Evolutionary conservation across 2,329 filamentous ascomycete species (phyloP).

Genomic region (Microdochium trichocladiopsis): DNA sequence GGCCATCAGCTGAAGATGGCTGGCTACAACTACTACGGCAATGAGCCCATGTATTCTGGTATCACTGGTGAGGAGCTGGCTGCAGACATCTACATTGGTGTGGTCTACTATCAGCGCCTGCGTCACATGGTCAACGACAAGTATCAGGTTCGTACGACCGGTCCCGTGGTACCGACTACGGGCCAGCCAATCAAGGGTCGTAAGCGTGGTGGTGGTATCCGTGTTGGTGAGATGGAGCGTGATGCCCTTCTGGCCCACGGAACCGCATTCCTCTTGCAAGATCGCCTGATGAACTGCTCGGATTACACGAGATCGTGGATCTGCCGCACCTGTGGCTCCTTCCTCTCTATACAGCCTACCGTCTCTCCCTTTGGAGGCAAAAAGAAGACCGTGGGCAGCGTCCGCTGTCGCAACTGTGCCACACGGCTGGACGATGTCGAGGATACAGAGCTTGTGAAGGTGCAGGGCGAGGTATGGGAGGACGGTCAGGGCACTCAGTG

Average conservation of each 20-base stretch:
- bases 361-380: slow-evolving; percentile 59
- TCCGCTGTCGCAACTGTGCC: slow-evolving; percentile 76
- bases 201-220: slow-evolving; percentile 95
- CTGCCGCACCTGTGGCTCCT: slow-evolving; percentile 82
- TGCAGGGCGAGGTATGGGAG: slow-evolving; percentile 79
- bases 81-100: slow-evolving; percentile 92
- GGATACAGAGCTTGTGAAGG: slow-evolving; percentile 45
- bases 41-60: slow-evolving; percentile 97
- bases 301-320: slow-evolving; percentile 89
- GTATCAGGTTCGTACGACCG: slow-evolving; percentile 94
- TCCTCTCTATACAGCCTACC: slow-evolving; percentile 79
- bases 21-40: slow-evolving; percentile 96
- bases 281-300: slow-evolving; percentile 93
- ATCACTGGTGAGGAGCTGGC: slow-evolving; percentile 92
- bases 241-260: slow-evolving; percentile 93
- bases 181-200: slow-evolving; percentile 96
- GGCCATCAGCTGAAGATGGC: slow-evolving; percentile 92
- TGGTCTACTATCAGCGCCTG: slow-evolving; percentile 97
- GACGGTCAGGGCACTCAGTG: slow-evolving; percentile 80
- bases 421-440: slow-evolving; percentile 49
- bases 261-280: slow-evolving; percentile 88
- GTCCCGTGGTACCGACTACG: slow-evolving; percentile 81
- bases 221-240: slow-evolving; percentile 98
- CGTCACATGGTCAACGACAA: slow-evolving; percentile 99
- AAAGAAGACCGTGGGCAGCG: slow-evolving; percentile 59